Evolutionary conservation across 2,329 filamentous ascomycete genomes (phyloP).

Genomic region (Xylariaceae sp.): DNA sequence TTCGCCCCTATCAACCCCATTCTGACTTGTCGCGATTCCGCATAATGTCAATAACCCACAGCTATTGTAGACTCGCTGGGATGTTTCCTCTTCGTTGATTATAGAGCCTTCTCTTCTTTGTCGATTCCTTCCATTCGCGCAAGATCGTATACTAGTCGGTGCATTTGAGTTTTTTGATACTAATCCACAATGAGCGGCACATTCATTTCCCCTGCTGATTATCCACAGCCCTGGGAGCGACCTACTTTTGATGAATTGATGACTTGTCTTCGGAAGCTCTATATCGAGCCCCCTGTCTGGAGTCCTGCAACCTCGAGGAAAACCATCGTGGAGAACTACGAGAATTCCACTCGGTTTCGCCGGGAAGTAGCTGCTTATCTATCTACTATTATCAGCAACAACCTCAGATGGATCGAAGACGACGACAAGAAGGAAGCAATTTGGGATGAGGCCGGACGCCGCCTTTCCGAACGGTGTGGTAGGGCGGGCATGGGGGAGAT

Average conservation of each 20-base stretch:
- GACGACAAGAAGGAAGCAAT: conserved; percentile 63
- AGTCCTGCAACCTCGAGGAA: conserved; percentile 40
- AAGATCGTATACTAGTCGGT: too few species aligned
- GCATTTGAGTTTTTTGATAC: not conserved
- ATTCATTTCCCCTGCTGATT: conserved; percentile 45
- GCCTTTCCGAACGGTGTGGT: conserved; percentile 83
- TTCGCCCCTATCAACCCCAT: not conserved
- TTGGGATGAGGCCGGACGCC: conserved; percentile 74
- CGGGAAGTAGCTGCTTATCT: conserved; percentile 61
- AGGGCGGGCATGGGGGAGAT: conserved; percentile 62
- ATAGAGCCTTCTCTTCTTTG: conserved; percentile 1
- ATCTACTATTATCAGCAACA: conserved; percentile 62
- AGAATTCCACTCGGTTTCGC: conserved; percentile 38
- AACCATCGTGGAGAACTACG: conserved; percentile 38
- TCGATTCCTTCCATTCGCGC: not conserved
- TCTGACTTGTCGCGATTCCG: not conserved
- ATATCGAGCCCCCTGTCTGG: conserved; percentile 66
- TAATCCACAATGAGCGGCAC: conserved; percentile 5
- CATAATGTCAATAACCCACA: not conserved
- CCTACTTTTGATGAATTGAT: conserved; percentile 64
- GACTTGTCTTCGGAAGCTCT: conserved; percentile 60
- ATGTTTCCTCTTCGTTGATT: conserved; percentile 2
- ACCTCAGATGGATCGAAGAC: conserved; percentile 63
- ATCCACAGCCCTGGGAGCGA: conserved; percentile 78
- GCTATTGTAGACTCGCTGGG: not conserved